phyloP scores from a whole-genome alignment of 306 rosid genomes.

The Crataegus laevigata region DNA sequence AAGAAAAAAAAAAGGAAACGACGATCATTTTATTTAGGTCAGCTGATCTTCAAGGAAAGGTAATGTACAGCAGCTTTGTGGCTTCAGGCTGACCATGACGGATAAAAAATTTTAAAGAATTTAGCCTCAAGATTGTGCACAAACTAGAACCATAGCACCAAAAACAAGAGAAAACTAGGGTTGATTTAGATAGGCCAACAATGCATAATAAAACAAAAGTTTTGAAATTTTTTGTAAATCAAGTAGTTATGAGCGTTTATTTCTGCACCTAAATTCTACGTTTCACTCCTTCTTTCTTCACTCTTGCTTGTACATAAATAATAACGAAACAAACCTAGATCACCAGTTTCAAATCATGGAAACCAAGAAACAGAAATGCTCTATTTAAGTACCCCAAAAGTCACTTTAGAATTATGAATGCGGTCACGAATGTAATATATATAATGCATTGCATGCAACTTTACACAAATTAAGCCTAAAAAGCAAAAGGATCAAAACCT shows the following conservation, averaged over 20 bases:
- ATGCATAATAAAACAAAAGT: background rate
- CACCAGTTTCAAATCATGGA: background rate
- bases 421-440: too few relatives aligned
- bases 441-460: too few relatives aligned
- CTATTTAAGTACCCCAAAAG: too few relatives aligned
- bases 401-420: too few relatives aligned
- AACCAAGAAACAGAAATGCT: too few relatives aligned
- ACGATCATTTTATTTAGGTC: too few relatives aligned
- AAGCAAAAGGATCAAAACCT: constrained; percentile 30
- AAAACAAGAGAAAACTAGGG: background rate
- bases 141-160: background rate
- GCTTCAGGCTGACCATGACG: background rate
- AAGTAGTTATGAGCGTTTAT: background rate
- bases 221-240: background rate
- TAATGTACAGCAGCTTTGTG: background rate
- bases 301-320: background rate
- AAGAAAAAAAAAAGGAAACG: too few relatives aligned
- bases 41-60: too few relatives aligned
- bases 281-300: background rate
- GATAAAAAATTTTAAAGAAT: background rate
- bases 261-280: too few relatives aligned
- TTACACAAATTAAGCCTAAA: background rate
- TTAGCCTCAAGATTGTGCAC: too few relatives aligned
- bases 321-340: background rate
- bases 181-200: background rate